Evolutionary conservation across 2,329 filamentous ascomycete species (phyloP).

Genomic region (Neonectria faginata): DNA sequence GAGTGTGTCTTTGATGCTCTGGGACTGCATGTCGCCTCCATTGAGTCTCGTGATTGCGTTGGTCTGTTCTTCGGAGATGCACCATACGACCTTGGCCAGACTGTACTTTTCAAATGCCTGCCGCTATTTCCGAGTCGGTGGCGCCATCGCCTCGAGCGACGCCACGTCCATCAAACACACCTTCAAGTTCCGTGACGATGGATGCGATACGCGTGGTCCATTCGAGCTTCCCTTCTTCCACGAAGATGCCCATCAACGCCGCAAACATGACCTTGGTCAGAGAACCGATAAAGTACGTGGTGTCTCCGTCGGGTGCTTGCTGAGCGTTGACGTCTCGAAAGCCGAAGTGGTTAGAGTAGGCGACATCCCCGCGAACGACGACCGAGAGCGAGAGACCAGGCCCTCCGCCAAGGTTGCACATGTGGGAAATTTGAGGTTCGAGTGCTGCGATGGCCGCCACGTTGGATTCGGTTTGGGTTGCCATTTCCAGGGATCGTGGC

Average conservation of each 20-base stretch:
- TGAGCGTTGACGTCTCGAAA: constrained; percentile 7
- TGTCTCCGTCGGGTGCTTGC: neutral
- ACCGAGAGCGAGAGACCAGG: neutral
- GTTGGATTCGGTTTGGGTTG: neutral
- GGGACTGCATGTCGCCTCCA: too few relatives aligned
- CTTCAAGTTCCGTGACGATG: neutral
- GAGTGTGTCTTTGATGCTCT: too few relatives aligned
- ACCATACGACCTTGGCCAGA: neutral
- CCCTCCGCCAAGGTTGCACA: constrained; percentile 1
- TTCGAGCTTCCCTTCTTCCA: neutral
- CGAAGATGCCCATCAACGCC: constrained; percentile 1
- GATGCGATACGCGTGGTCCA: constrained; percentile 1
- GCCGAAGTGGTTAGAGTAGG: constrained; percentile 2
- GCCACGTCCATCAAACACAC: neutral
- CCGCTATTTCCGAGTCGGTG: neutral
- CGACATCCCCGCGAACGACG: neutral
- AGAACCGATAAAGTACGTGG: constrained; percentile 1
- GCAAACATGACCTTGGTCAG: constrained; percentile 11
- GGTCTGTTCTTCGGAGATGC: constrained; percentile 4
- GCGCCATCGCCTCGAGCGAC: neutral
- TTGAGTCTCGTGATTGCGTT: neutral
- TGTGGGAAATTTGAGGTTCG: constrained; percentile 3
- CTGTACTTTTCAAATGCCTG: neutral
- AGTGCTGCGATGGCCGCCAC: neutral
- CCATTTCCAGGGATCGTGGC: neutral